Conservation (phyloP, 805 yeast genomes). For the Wickerhamomyces ciferrii region DNA sequence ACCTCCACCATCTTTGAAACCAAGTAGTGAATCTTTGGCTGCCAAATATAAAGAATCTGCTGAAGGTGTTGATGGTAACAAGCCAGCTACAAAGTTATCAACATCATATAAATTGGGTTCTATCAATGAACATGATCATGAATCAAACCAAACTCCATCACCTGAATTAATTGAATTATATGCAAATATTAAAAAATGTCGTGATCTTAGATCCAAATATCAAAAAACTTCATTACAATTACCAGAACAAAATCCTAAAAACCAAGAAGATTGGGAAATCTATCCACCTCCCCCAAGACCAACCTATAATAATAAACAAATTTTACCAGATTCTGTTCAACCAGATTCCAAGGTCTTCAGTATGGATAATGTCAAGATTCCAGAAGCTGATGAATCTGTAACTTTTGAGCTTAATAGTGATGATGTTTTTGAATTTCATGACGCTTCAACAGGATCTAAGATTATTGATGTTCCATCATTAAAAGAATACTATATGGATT, state of each 20-base stretch:
- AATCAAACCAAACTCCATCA: constrained; percentile 55
- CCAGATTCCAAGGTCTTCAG: constrained; percentile 40
- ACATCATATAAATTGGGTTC: constrained; percentile 38
- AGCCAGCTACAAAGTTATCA: constrained; percentile 6
- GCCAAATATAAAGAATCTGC: constrained; percentile 20
- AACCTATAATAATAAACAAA: constrained; percentile 67
- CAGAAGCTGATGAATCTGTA: constrained; percentile 41
- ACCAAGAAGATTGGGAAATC: constrained; percentile 63
- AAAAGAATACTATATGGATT: constrained; percentile 79
- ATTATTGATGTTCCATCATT: constrained; percentile 69
- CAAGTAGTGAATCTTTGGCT: constrained; percentile 1
- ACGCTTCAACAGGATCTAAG: constrained; percentile 26
- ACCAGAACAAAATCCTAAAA: constrained; percentile 80
- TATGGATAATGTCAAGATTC: constrained; percentile 34
- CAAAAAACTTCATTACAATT: constrained; percentile 67
- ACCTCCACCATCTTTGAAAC: constrained; percentile 27
- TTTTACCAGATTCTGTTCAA: constrained; percentile 31
- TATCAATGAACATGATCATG: constrained; percentile 42
- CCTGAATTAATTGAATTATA: constrained; percentile 63
- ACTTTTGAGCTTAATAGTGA: constrained; percentile 47
- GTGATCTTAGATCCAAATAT: constrained; percentile 73
- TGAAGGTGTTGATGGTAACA: constrained; percentile 13
- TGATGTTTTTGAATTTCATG: constrained; percentile 66
- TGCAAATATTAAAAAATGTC: constrained; percentile 56
- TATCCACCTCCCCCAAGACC: constrained; percentile 96